Conservation (phyloP, 257 asterid genomes). For the Thymus mandschuricus region DNA sequence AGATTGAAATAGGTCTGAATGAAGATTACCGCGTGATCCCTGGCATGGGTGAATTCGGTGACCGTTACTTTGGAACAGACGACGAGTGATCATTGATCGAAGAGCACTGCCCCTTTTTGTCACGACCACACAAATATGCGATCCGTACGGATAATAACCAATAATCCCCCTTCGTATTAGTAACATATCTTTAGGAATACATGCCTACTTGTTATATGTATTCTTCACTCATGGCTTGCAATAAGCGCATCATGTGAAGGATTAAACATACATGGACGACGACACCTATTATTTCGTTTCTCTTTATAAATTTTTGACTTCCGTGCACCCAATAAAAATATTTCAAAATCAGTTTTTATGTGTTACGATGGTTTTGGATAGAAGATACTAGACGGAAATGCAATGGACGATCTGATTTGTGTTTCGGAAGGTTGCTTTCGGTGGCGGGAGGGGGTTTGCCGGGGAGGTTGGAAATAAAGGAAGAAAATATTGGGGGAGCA, state of each 20-base stretch:
- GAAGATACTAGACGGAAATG: too few species aligned
- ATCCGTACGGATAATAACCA: constrained; percentile 10
- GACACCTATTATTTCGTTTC: too few species aligned
- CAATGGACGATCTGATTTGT: too few species aligned
- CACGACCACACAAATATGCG: not conserved
- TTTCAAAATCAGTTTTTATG: too few species aligned
- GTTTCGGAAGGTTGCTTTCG: too few species aligned
- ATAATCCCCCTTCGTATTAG: constrained; percentile 13
- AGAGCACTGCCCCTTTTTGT: not conserved
- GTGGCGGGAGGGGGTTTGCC: not conserved
- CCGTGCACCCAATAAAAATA: too few species aligned
- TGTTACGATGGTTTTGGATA: too few species aligned
- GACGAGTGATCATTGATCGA: constrained; percentile 51
- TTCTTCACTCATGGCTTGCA: not conserved
- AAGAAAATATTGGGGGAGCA: not conserved
- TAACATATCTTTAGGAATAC: constrained; percentile 12
- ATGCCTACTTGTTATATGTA: not conserved
- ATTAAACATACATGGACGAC: not conserved
- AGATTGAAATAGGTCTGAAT: constrained; percentile 88
- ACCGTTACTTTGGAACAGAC: constrained; percentile 94
- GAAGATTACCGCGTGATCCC: constrained; percentile 89
- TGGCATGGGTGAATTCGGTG: constrained; percentile 99
- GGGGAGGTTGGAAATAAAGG: not conserved
- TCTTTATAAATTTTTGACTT: too few species aligned
- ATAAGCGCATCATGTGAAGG: not conserved